Conservation (phyloP, 192 early-diverging fungal genomes). For the Gryganskiella cystojenkinii region DNA sequence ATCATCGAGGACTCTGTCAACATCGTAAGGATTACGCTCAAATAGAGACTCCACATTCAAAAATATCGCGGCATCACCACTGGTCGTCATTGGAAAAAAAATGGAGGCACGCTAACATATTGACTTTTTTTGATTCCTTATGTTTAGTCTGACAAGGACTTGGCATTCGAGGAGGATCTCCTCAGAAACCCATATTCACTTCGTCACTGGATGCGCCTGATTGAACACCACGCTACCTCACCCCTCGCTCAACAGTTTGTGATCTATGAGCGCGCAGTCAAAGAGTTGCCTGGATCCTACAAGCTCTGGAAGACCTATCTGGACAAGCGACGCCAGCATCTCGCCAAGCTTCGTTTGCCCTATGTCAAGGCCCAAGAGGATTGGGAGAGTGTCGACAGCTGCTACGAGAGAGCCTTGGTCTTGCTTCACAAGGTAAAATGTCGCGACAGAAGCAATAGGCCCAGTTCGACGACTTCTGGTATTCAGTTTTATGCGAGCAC, state of each 20-base stretch:
- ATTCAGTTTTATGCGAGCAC: not conserved
- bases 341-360: slow-evolving; percentile 58
- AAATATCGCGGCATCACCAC: too few species aligned
- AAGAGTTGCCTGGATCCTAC: slow-evolving; percentile 91
- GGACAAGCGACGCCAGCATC: slow-evolving; percentile 66
- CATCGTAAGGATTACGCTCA: slow-evolving; percentile 22
- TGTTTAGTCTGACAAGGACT: slow-evolving; percentile 64
- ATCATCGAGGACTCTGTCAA: slow-evolving; percentile 46
- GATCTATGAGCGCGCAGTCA: slow-evolving; percentile 90
- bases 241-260: slow-evolving; percentile 61
- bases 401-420: slow-evolving; percentile 91
- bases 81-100: too few species aligned
- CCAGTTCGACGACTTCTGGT: too few species aligned
- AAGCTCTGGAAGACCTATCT: slow-evolving; percentile 96
- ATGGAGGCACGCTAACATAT: too few species aligned
- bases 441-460: not conserved
- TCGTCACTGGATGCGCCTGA: slow-evolving; percentile 88
- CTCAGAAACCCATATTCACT: slow-evolving; percentile 74
- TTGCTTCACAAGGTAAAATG: slow-evolving; percentile 82
- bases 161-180: slow-evolving; percentile 79
- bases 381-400: slow-evolving; percentile 74
- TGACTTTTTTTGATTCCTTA: not conserved
- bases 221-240: slow-evolving; percentile 82
- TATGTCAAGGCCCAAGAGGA: slow-evolving; percentile 66
- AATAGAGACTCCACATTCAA: not conserved